Conservation (phyloP, 495 filamentous ascomycete genomes). For the Penicillium mononematosum region DNA sequence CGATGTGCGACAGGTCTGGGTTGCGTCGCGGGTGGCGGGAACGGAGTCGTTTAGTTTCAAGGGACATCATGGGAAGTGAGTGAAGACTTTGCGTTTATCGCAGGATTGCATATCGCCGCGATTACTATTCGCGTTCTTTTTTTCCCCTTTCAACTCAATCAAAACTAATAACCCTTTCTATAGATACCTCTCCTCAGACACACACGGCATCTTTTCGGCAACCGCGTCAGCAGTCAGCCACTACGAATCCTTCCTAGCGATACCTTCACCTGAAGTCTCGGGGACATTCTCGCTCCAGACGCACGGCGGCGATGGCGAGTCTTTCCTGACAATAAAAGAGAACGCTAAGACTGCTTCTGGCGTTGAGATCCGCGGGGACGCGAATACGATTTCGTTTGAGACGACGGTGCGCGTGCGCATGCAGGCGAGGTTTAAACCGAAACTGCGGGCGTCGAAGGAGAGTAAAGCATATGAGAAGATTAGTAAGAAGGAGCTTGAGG, state of each 20-base stretch:
- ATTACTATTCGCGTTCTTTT: not conserved
- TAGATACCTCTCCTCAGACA: conserved; percentile 79
- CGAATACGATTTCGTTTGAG: conserved; percentile 64
- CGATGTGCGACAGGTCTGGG: conserved; percentile 92
- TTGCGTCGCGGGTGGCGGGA: conserved; percentile 80
- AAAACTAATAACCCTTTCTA: not conserved
- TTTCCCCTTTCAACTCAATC: not conserved
- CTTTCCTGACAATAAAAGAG: conserved; percentile 54
- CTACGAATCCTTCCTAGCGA: conserved; percentile 77
- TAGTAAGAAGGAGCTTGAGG: conserved; percentile 83
- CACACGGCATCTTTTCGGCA: conserved; percentile 73
- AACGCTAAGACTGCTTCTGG: conserved; percentile 43
- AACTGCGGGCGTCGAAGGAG: conserved; percentile 71
- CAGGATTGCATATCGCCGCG: not conserved
- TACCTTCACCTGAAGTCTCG: conserved; percentile 59
- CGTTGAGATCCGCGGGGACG: conserved; percentile 73
- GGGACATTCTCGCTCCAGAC: conserved; percentile 71
- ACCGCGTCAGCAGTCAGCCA: conserved; percentile 74
- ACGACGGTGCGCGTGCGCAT: conserved; percentile 83
- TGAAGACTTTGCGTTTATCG: conserved; percentile 8
- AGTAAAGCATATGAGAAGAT: conserved; percentile 81
- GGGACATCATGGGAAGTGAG: conserved; percentile 78
- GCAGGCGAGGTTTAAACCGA: conserved; percentile 92
- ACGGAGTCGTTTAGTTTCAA: conserved; percentile 82
- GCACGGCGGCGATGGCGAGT: conserved; percentile 43